Evolutionary conservation across 257 asterid genomes (phyloP).

Genomic region (Ophiorrhiza pumila): DNA sequence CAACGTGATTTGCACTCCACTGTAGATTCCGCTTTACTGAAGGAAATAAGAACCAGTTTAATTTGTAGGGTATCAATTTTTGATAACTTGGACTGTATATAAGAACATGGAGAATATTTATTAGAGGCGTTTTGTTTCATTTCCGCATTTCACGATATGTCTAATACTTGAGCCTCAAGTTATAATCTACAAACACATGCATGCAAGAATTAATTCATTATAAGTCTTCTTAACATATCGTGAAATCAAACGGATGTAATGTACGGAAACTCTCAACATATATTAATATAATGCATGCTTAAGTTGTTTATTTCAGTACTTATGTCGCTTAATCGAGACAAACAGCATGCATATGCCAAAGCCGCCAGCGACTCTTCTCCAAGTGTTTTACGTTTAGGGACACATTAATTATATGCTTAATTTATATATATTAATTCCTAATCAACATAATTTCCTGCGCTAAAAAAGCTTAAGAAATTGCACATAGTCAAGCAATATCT

Average conservation of each 20-base stretch:
- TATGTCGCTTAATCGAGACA: conserved; percentile 9
- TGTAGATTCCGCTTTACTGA: neutral
- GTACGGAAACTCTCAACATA: conserved; percentile 11
- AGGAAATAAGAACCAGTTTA: no score
- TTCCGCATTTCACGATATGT: conserved; percentile 1
- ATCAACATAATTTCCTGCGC: conserved; percentile 17
- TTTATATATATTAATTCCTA: neutral
- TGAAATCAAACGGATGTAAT: no score
- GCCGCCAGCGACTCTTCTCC: conserved; percentile 12
- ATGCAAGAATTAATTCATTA: no score
- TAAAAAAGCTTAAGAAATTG: conserved; percentile 24
- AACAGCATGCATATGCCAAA: neutral
- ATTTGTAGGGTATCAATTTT: no score
- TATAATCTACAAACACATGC: neutral
- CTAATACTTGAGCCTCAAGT: conserved; percentile 13
- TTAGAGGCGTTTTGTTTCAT: neutral
- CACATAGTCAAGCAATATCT: conserved; percentile 20
- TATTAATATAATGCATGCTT: no score
- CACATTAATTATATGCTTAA: neutral
- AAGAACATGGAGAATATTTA: conserved; percentile 19
- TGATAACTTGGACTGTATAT: neutral
- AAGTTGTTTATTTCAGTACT: neutral
- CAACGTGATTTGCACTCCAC: neutral
- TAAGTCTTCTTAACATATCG: no score
- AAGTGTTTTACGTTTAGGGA: conserved; percentile 10